Conservation (phyloP, 2,329 filamentous ascomycete species). For the Sporothrix luriei region DNA sequence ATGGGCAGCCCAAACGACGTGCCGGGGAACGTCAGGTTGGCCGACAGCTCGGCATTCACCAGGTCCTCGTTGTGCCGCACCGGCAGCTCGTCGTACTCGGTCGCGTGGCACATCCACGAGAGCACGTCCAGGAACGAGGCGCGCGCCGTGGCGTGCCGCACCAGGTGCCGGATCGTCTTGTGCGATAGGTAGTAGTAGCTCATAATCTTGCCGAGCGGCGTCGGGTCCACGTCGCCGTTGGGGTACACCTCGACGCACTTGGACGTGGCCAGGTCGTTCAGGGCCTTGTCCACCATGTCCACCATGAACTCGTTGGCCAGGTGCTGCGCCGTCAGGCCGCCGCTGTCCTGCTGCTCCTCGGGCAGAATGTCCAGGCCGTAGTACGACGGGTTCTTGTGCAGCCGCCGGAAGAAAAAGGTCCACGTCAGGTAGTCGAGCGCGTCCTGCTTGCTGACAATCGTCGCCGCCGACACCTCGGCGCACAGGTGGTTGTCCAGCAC, state of each 20-base stretch:
- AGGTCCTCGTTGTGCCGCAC: conserved; percentile 98
- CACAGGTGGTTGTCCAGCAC: conserved; percentile 96
- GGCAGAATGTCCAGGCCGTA: conserved; percentile 93
- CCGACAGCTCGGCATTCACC: conserved; percentile 87
- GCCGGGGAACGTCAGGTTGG: conserved; percentile 69
- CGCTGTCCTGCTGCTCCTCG: conserved; percentile 59
- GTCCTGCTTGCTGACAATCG: conserved; percentile 91
- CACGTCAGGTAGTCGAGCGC: conserved; percentile 96
- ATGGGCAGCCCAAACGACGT: conserved; percentile 73
- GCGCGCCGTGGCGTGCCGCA: conserved; percentile 66
- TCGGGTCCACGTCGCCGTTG: conserved; percentile 87
- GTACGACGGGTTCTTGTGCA: conserved; percentile 98
- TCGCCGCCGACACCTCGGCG: conserved; percentile 91
- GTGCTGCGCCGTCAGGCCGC: conserved; percentile 71
- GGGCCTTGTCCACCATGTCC: conserved; percentile 82
- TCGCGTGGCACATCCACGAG: conserved; percentile 89
- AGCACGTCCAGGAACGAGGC: conserved; percentile 75
- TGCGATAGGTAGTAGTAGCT: conserved; percentile 98
- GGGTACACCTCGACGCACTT: conserved; percentile 80
- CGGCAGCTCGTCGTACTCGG: conserved; percentile 95
- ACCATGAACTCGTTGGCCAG: conserved; percentile 95
- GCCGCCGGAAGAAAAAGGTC: conserved; percentile 97
- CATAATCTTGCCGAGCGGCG: conserved; percentile 95
- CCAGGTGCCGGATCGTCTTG: conserved; percentile 85
- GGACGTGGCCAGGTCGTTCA: conserved; percentile 79